These are phyloP conservation scores for Penicillium sclerotigenum DNA, from an alignment of 2,329 filamentous ascomycete genomes.

Conservation along the genomic window DNA sequence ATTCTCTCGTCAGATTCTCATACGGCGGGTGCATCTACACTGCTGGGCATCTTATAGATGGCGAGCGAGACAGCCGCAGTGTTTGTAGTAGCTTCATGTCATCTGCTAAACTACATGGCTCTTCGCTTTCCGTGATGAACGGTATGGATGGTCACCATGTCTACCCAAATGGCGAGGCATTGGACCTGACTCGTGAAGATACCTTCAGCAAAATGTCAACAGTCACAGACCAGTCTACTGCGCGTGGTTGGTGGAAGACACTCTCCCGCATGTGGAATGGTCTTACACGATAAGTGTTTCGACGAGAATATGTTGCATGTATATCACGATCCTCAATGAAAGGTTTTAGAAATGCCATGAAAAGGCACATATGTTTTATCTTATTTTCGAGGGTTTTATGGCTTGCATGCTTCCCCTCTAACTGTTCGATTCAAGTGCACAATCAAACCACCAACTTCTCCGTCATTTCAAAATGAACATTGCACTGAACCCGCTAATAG, in stretches of 20 bases:
- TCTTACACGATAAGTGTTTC: conserved; percentile 13
- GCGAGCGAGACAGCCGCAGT: conserved; percentile 17
- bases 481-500: neutral
- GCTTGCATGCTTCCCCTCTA: neutral
- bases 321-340: neutral
- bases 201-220: conserved; percentile 19
- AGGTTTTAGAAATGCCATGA: neutral
- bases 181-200: conserved; percentile 15
- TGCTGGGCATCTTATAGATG: conserved; percentile 50
- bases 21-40: conserved; percentile 58
- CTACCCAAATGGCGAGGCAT: conserved; percentile 5
- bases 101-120: conserved; percentile 18
- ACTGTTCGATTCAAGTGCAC: neutral
- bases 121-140: conserved; percentile 36
- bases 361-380: neutral
- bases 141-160: conserved; percentile 39
- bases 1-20: conserved; percentile 59
- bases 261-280: conserved; percentile 20
- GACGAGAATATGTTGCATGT: conserved; percentile 4
- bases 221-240: conserved; percentile 4
- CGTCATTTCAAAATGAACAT: neutral
- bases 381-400: neutral
- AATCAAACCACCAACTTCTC: neutral
- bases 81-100: conserved; percentile 19
- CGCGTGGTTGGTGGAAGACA: conserved; percentile 22